These are phyloP conservation scores for Globisporangium carolinianum DNA, from an alignment of 352 stramenopile species.

Conservation along the genomic window DNA sequence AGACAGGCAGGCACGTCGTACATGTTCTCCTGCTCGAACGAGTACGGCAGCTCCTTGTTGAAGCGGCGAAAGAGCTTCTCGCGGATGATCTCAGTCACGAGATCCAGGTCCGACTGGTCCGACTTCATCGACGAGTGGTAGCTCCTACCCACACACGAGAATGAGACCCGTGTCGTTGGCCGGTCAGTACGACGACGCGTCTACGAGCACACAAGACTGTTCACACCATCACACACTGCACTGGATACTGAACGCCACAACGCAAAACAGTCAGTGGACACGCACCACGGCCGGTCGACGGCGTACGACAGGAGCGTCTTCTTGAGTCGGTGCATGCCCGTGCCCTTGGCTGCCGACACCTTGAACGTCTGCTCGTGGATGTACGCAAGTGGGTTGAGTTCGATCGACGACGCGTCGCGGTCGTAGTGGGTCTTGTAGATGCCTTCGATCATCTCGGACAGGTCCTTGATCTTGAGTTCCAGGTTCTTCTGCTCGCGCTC, in stretches of 20 bases:
- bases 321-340: conserved; percentile 56
- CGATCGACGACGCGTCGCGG: conserved; percentile 37
- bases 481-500: conserved; percentile 47
- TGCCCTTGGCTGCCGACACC: conserved; percentile 70
- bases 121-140: conserved; percentile 86
- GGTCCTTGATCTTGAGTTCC: conserved; percentile 57
- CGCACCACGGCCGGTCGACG: conserved; percentile 60
- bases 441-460: conserved; percentile 79
- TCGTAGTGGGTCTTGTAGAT: conserved; percentile 70
- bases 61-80: conserved; percentile 85
- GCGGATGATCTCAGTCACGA: conserved; percentile 85
- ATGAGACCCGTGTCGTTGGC: too few species aligned
- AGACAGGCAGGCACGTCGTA: conserved; percentile 9
- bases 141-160: conserved; percentile 22
- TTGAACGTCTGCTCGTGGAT: conserved; percentile 71
- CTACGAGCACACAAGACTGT: neutral
- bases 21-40: conserved; percentile 77
- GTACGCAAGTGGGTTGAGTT: conserved; percentile 59
- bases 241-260: too few species aligned
- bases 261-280: neutral
- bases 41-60: conserved; percentile 83
- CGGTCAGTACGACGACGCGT: too few species aligned
- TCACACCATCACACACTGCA: too few species aligned
- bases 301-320: conserved; percentile 59
- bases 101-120: conserved; percentile 70